These are phyloP conservation scores for Fusarium decemcellulare DNA, from an alignment of 2,329 filamentous ascomycete genomes.

Conservation along the genomic window DNA sequence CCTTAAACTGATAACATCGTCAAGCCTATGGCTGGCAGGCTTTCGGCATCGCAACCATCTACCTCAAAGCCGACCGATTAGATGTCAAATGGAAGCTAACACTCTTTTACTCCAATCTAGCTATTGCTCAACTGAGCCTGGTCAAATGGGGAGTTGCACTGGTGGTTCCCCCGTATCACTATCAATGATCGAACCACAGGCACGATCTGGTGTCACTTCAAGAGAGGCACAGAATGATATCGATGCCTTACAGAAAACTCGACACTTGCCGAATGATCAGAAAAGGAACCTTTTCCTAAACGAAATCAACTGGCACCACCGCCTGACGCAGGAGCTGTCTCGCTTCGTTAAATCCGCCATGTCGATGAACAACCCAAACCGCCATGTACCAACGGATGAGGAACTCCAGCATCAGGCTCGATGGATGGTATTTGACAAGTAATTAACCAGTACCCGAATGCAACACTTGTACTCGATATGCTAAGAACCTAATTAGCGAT, in stretches of 20 bases:
- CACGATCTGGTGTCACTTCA: no score
- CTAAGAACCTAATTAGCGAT: background rate
- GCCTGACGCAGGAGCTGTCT: background rate
- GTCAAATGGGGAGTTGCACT: no score
- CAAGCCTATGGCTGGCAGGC: background rate
- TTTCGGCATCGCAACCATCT: background rate
- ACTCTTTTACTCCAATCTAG: no score
- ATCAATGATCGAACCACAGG: no score
- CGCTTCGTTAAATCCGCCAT: background rate
- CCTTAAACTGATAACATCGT: background rate
- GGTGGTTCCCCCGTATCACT: no score
- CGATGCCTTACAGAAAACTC: no score
- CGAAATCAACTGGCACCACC: background rate
- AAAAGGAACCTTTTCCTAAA: background rate
- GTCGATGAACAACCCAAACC: constrained; percentile 1
- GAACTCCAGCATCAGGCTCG: background rate
- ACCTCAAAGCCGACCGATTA: no score
- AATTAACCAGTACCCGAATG: fast-evolving
- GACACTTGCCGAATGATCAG: no score
- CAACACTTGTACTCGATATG: background rate
- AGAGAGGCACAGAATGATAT: no score
- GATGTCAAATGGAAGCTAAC: no score
- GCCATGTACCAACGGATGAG: background rate
- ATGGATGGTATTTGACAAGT: background rate
- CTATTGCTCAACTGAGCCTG: no score